Percentiles rank a stretch among this genome's conserved stretches.
Evolutionary conservation across 805 yeast genomes (phyloP).

Genomic region (Wickerhamia fluorescens): DNA sequence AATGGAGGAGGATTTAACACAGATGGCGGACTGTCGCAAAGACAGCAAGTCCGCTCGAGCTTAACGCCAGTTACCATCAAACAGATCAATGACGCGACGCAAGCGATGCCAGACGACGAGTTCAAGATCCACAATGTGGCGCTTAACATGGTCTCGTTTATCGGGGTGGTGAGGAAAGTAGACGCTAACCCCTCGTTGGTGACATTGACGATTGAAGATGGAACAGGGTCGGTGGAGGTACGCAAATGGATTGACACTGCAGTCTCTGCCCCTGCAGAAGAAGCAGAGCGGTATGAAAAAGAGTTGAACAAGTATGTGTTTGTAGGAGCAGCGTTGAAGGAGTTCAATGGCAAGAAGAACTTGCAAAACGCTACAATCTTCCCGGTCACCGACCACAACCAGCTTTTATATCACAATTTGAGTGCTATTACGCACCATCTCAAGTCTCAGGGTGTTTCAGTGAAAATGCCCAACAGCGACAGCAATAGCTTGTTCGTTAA

Average conservation of each 20-base stretch:
- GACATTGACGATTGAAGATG: slow-evolving; percentile 63
- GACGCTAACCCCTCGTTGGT: slow-evolving; percentile 52
- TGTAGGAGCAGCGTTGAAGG: slow-evolving; percentile 42
- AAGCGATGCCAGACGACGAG: slow-evolving; percentile 61
- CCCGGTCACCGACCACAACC: slow-evolving; percentile 56
- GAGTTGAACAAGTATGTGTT: slow-evolving; percentile 52
- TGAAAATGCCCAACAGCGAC: slow-evolving; percentile 10
- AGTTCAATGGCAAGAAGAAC: slow-evolving; percentile 56
- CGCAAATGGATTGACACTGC: slow-evolving; percentile 50
- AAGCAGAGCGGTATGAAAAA: slow-evolving; percentile 25
- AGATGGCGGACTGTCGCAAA: slow-evolving; percentile 15
- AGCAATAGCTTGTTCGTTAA: slow-evolving; percentile 24
- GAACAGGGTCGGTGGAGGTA: slow-evolving; percentile 54
- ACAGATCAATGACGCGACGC: slow-evolving; percentile 57
- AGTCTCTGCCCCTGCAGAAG: slow-evolving; percentile 23
- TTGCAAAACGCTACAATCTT: slow-evolving; percentile 58
- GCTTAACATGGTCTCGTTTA: slow-evolving; percentile 53
- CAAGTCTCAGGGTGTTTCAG: slow-evolving; percentile 44
- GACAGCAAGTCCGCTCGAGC: slow-evolving; percentile 16
- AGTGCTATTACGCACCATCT: slow-evolving; percentile 52
- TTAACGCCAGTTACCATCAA: slow-evolving; percentile 65
- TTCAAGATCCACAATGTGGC: slow-evolving; percentile 54
- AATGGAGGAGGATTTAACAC: slow-evolving; percentile 16
- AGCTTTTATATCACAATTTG: slow-evolving; percentile 60
- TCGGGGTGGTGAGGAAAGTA: slow-evolving; percentile 65